Evolutionary conservation across 495 filamentous ascomycete species (phyloP).

Genomic region (Bacidia rubella): DNA sequence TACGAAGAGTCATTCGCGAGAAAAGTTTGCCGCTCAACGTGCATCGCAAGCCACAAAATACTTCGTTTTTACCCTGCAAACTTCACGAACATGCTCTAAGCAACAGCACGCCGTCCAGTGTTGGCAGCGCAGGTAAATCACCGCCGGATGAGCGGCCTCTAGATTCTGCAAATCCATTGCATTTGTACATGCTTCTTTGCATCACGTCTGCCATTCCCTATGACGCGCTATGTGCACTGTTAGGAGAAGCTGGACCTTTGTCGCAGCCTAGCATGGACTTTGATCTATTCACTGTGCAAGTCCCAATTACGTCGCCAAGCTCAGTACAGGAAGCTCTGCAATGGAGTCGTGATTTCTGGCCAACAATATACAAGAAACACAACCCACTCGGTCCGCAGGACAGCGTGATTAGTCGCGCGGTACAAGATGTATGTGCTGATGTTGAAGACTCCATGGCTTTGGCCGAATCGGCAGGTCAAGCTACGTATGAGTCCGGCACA

Average conservation of each 20-base stretch:
- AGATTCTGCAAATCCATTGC: background rate
- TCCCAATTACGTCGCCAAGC: conserved; percentile 65
- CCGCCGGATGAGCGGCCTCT: background rate
- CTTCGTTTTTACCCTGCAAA: too few relatives aligned
- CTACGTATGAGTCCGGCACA: conserved; percentile 38
- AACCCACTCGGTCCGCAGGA: conserved; percentile 67
- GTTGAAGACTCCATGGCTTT: conserved; percentile 51
- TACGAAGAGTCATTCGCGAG: conserved; percentile 67
- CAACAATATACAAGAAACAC: conserved; percentile 69
- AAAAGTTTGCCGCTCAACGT: conserved; percentile 43
- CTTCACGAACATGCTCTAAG: too few relatives aligned
- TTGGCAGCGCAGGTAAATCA: too few relatives aligned
- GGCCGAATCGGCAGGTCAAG: conserved; percentile 47
- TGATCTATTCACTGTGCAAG: conserved; percentile 38
- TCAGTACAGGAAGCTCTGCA: conserved; percentile 57
- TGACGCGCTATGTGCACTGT: conserved; percentile 30
- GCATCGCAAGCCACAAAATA: conserved; percentile 8
- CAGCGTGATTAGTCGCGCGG: conserved; percentile 32
- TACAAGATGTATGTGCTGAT: conserved; percentile 40
- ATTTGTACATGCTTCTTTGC: conserved; percentile 31
- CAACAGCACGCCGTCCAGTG: too few relatives aligned
- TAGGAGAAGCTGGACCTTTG: conserved; percentile 18
- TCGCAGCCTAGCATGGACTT: conserved; percentile 25
- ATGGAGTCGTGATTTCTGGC: conserved; percentile 76
- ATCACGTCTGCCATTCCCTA: conserved; percentile 27